Percentiles rank a stretch among this genome's conserved stretches.
phyloP scores from a whole-genome alignment of 2,329 filamentous ascomycete species.

The Cladosporium sp. region DNA sequence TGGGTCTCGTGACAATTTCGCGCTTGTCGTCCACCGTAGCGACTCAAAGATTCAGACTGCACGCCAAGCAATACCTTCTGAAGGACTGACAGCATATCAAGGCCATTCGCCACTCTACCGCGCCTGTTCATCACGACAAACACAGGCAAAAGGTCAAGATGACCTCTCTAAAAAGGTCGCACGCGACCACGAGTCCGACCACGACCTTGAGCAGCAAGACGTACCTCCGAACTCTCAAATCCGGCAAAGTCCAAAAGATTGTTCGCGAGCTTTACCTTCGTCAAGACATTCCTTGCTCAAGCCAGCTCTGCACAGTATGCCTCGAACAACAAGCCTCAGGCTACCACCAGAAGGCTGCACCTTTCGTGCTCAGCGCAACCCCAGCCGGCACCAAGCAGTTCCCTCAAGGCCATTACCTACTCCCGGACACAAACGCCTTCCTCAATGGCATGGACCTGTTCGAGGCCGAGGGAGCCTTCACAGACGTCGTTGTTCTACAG shows the following conservation, averaged over 20 bases:
- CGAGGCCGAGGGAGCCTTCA: conserved; percentile 84
- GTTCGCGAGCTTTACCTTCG: conserved; percentile 93
- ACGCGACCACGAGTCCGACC: conserved; percentile 58
- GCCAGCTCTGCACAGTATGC: conserved; percentile 76
- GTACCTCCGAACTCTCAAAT: conserved; percentile 90
- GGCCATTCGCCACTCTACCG: background rate
- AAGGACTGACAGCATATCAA: background rate
- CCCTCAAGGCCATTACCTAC: conserved; percentile 83
- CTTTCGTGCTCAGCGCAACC: conserved; percentile 83
- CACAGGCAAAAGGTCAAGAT: conserved; percentile 32
- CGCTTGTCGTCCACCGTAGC: background rate
- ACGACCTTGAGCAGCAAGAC: conserved; percentile 78
- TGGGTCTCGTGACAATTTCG: background rate
- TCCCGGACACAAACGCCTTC: conserved; percentile 94
- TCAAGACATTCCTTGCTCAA: conserved; percentile 96
- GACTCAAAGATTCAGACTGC: background rate
- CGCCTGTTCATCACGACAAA: background rate
- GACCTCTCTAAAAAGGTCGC: conserved; percentile 59
- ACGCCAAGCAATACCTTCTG: background rate
- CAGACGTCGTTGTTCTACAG: conserved; percentile 94
- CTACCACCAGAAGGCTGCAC: conserved; percentile 69
- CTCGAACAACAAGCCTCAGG: conserved; percentile 60
- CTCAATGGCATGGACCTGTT: conserved; percentile 96
- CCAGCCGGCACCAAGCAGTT: conserved; percentile 79
- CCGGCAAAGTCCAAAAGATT: conserved; percentile 97